Base-by-base conservation (phyloP, 2,329 filamentous ascomycete genomes). In the Gnomoniopsis sp. region DNA sequence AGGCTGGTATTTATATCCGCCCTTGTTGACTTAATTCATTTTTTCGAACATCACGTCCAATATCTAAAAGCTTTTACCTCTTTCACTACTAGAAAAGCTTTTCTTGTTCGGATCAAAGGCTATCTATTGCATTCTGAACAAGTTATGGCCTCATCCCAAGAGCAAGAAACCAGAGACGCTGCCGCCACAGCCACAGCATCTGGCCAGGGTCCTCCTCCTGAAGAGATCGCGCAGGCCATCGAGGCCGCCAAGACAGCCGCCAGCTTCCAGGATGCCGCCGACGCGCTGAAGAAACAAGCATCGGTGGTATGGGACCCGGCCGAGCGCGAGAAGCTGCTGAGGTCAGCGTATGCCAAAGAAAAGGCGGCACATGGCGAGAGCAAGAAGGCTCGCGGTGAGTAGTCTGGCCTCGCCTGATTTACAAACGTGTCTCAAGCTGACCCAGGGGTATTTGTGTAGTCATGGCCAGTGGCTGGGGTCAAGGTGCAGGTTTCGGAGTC, bases 351-450 rank as follows among this genome's bases (percentile, higher is more conserved):
- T 11, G 38, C 48, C n/a, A 61, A 61, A 49, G 59, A 61, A 44
- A 61, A 61, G 34, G 59, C 59, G 36, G 59, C 59, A 8, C 59
- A 61, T 19, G 59, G 59, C 10, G 59, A 61, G 44, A 61, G 59
- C 48, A 59, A 59, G 44, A 61, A 61, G 49, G 59, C 59, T 23
- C 59, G 59, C 43, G 47, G 59, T 61, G 17, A 58, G 58, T 55
- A 3, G n/a, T 21, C 19, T 46, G 15, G 43, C n/a, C 3, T 46
- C 43, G 43, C n/a, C 3, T 50, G 49, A 23, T n/a, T 14, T 6
- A 22, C 7, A 3, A 6, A n/a, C 2, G 12, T 17, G 7, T 12
- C 21, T 19, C 43, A 17, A 17, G 2, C 15, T 3, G 17, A 2
- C 44, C 19, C 19, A 23, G 17, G n/a, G 17, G 11, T 7, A 8